phyloP scores from a whole-genome alignment of 2,329 filamentous ascomycete species.

The Fusarium dlaminii region DNA sequence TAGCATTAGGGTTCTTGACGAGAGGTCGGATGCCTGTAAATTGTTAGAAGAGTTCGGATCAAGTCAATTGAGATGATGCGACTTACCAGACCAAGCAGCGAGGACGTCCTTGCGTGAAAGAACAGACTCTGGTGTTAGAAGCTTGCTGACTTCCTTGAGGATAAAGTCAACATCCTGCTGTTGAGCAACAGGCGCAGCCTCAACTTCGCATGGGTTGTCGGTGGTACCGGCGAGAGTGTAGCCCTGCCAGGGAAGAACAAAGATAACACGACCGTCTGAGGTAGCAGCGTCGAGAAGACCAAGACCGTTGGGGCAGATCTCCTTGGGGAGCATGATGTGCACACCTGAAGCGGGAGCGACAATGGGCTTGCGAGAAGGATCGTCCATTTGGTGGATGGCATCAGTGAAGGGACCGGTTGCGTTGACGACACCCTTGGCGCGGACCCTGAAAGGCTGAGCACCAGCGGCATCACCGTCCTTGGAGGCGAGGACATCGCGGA shows the following conservation, averaged over 20 bases:
- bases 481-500: conserved; percentile 66
- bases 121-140: conserved; percentile 78
- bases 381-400: conserved; percentile 82
- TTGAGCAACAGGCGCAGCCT: conserved; percentile 74
- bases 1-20: conserved; percentile 81
- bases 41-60: conserved; percentile 18
- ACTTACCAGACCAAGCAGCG: conserved; percentile 80
- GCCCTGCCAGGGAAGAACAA: conserved; percentile 88
- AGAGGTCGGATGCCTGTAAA: conserved; percentile 73
- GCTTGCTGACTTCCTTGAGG: conserved; percentile 78
- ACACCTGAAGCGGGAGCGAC: conserved; percentile 83
- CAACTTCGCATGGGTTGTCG: conserved; percentile 76
- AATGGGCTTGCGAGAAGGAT: conserved; percentile 73
- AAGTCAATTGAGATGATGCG: fast-evolving
- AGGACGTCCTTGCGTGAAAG: conserved; percentile 80
- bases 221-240: conserved; percentile 88
- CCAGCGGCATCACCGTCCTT: conserved; percentile 66
- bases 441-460: conserved; percentile 68
- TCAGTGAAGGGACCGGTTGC: conserved; percentile 86
- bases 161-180: conserved; percentile 87
- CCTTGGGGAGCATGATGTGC: conserved; percentile 83
- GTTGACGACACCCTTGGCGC: conserved; percentile 83
- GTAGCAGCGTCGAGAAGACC: conserved; percentile 81
- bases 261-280: conserved; percentile 87
- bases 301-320: conserved; percentile 82